Percentiles rank a stretch among this genome's conserved stretches.
Evolutionary conservation across 345 rosid genomes (phyloP).

Genomic region (Euphorbia peplus): DNA sequence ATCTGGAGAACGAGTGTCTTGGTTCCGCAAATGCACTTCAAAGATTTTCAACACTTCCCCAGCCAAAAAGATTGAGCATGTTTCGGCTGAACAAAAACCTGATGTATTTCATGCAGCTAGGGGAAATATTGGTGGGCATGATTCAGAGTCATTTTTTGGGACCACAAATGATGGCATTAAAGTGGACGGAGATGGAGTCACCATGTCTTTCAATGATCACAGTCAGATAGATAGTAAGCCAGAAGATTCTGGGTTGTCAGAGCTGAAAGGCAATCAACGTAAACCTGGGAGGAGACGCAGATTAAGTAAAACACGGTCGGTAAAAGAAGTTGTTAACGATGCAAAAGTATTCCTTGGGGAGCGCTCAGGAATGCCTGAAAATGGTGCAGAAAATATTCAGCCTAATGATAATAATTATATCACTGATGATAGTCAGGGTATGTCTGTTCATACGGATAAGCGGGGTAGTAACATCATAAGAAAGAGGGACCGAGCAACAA

Average conservation of each 20-base stretch:
- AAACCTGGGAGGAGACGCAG: conserved; percentile 47
- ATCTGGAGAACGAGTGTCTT: conserved; percentile 49
- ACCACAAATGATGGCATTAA: conserved; percentile 19
- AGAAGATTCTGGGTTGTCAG: conserved; percentile 61
- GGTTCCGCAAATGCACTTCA: conserved; percentile 59
- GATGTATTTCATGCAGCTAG: conserved; percentile 20
- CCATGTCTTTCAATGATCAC: conserved; percentile 50
- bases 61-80: conserved; percentile 40
- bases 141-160: conserved; percentile 23
- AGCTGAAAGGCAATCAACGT: conserved; percentile 32
- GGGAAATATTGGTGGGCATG: conserved; percentile 22
- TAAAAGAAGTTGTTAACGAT: conserved; percentile 55
- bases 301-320: conserved; percentile 42
- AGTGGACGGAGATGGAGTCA: conserved; percentile 33
- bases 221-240: conserved; percentile 50
- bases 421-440: conserved; percentile 34
- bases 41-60: conserved; percentile 64
- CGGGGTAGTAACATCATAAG: conserved; percentile 33
- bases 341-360: conserved; percentile 47
- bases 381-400: conserved; percentile 22
- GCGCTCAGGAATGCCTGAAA: conserved; percentile 34
- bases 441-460: conserved; percentile 34
- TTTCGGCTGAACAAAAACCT: conserved; percentile 28
- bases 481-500: conserved; percentile 51
- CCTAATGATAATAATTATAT: conserved; percentile 15